Conservation (phyloP, 352 stramenopile species). For the Aphanomyces euteiches region DNA sequence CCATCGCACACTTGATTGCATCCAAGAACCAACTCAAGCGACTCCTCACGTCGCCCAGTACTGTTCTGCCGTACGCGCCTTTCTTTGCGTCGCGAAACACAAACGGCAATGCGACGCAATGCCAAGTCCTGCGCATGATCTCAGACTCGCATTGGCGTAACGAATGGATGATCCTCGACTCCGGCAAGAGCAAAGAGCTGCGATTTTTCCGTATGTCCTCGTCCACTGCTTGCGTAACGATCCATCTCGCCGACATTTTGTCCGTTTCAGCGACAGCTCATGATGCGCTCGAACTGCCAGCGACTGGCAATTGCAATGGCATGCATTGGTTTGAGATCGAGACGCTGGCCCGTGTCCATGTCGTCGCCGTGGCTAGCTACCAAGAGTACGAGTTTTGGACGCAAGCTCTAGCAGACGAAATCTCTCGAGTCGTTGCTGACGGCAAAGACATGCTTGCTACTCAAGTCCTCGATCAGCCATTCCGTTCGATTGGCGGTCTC, state of each 20-base stretch:
- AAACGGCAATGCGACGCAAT: conserved; percentile 18
- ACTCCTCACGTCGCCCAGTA: conserved; percentile 21
- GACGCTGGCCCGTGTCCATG: conserved; percentile 43
- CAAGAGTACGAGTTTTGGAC: conserved; percentile 43
- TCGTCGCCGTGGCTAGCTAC: conserved; percentile 43
- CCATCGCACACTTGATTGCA: conserved; percentile 19
- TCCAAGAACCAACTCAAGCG: conserved; percentile 25
- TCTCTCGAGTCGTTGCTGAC: conserved; percentile 14
- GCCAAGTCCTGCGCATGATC: conserved; percentile 47
- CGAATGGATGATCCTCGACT: conserved; percentile 54
- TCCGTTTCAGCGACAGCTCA: conserved; percentile 14
- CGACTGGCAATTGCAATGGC: conserved; percentile 15
- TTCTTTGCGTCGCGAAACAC: conserved; percentile 26
- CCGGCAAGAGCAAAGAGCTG: conserved; percentile 34
- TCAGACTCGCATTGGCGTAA: conserved; percentile 43
- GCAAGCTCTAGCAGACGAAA: conserved; percentile 30
- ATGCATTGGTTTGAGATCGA: conserved; percentile 53
- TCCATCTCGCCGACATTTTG: conserved; percentile 40
- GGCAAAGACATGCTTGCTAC: neutral
- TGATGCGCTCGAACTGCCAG: conserved; percentile 7
- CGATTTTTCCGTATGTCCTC: conserved; percentile 49
- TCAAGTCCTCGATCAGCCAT: conserved; percentile 6
- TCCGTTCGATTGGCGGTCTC: neutral
- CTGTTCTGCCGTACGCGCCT: conserved; percentile 13
- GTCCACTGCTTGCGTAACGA: conserved; percentile 37